Conservation (phyloP, 768 basidiomycete species). For the Mycena galericulata region DNA sequence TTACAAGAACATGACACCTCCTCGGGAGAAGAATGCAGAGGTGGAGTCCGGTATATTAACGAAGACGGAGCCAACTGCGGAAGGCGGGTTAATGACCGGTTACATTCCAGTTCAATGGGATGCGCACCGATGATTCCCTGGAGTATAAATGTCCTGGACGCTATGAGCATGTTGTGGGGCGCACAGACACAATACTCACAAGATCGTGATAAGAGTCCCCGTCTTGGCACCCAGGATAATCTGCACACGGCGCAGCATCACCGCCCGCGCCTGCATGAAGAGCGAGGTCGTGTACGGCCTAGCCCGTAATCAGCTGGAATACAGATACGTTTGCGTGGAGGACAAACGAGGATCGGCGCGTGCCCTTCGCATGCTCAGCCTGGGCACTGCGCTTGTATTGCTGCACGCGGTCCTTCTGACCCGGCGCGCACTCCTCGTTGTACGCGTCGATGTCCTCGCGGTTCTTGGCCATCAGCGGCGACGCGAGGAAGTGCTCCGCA, state of each 20-base stretch:
- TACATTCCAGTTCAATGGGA: constrained; percentile 14
- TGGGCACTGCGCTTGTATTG: constrained; percentile 61
- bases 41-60: constrained; percentile 66
- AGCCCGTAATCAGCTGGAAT: background rate
- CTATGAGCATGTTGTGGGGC: constrained; percentile 55
- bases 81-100: constrained; percentile 38
- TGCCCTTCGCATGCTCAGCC: constrained; percentile 63
- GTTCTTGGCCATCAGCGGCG: constrained; percentile 50
- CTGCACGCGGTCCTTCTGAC: constrained; percentile 53
- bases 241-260: constrained; percentile 54
- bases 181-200: constrained; percentile 38
- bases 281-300: constrained; percentile 41
- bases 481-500: constrained; percentile 54
- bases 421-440: constrained; percentile 48
- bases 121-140: constrained; percentile 51
- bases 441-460: constrained; percentile 47
- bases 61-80: constrained; percentile 72
- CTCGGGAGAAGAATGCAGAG: constrained; percentile 78
- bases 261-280: constrained; percentile 46
- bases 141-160: constrained; percentile 62
- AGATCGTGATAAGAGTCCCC: constrained; percentile 44
- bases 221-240: constrained; percentile 49
- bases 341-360: constrained; percentile 40
- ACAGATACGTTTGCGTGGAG: constrained; percentile 33
- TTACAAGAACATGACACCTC: constrained; percentile 82